Base-by-base conservation (phyloP, 1,284 basidiomycete genomes). In the Boletus smithii region DNA sequence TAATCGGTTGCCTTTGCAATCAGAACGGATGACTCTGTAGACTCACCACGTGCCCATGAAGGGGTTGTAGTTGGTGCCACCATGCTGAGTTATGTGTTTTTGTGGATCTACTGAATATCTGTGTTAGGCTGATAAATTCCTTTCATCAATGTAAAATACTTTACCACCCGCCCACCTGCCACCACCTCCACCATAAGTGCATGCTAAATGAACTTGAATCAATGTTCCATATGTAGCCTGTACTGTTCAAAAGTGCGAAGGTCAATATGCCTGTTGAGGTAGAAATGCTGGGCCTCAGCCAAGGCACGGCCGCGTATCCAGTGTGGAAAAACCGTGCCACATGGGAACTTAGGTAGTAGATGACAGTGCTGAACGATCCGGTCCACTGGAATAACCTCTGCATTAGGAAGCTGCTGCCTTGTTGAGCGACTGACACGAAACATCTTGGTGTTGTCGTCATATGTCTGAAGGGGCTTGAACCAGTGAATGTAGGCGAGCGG, bases 1-100 rank as follows among this genome's bases (percentile, higher is more conserved):
- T 14, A 84, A 67, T 17, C 68, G 55, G 31, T 68, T 65, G 0
- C 61, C 65, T n/a, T n/a, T n/a, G n/a, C n/a, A n/a, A n/a, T n/a
- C n/a, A n/a, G n/a, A n/a, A n/a, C n/a, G n/a, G n/a, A n/a, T n/a
- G n/a, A n/a, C n/a, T n/a, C n/a, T n/a, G n/a, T n/a, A n/a, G n/a
- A n/a, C n/a, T n/a, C n/a, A n/a, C n/a, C n/a, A n/a, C n/a, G n/a
- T n/a, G n/a, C n/a, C n/a, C n/a, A n/a, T n/a, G n/a, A n/a, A n/a
- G n/a, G n/a, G n/a, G n/a, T n/a, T n/a, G n/a, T n/a, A n/a, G n/a
- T n/a, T n/a, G n/a, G n/a, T n/a, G n/a, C n/a, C n/a, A n/a, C n/a
- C n/a, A n/a, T n/a, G n/a, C n/a, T n/a, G n/a, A n/a, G n/a, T n/a
- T n/a, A n/a, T n/a, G n/a, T n/a, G n/a, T n/a, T n/a, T n/a, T n/a